Conservation (phyloP, 225 moss, liverwort and hornwort species). For the Thuidium tamariscinum region DNA sequence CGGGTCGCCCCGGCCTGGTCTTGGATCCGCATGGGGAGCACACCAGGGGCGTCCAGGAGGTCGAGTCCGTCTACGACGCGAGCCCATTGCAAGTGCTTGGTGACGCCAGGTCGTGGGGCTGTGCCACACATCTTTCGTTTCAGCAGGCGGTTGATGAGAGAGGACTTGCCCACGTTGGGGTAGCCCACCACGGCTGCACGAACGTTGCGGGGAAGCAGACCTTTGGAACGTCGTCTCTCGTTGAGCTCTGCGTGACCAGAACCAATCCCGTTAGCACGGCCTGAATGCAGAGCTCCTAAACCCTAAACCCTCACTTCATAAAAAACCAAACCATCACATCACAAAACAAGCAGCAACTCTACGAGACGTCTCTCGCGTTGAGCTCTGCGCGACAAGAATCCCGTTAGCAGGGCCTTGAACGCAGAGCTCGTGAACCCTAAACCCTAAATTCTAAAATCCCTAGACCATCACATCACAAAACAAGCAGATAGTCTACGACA, state of each 20-base stretch:
- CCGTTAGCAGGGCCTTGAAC: not conserved
- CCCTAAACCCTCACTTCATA: not conserved
- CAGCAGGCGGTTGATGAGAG: conserved; percentile 46
- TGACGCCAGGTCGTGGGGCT: conserved; percentile 90
- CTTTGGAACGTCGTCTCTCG: conserved; percentile 44
- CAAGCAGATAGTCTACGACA: not conserved
- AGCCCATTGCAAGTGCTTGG: conserved; percentile 86
- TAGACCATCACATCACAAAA: not conserved
- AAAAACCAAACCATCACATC: not conserved
- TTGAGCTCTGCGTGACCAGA: conserved; percentile 31
- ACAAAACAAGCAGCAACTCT: not conserved
- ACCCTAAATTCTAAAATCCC: not conserved
- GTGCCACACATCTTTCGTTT: conserved; percentile 59
- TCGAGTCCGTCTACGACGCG: conserved; percentile 86
- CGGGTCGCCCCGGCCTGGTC: conserved; percentile 93
- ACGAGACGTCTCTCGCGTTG: not conserved
- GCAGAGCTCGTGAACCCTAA: not conserved
- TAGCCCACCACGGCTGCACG: conserved; percentile 60
- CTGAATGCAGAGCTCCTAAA: not conserved
- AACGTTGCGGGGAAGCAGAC: conserved; percentile 73
- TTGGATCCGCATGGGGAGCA: conserved; percentile 83
- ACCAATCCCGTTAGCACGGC: not conserved
- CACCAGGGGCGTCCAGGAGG: conserved; percentile 90
- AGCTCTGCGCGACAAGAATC: not conserved
- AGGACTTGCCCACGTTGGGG: conserved; percentile 60